A percentile compares a stretch with the other conserved stretches of the same genome.
These are phyloP conservation scores for Phoma herbarum DNA, from an alignment of 2,329 filamentous ascomycete species.

Conservation along the genomic window DNA sequence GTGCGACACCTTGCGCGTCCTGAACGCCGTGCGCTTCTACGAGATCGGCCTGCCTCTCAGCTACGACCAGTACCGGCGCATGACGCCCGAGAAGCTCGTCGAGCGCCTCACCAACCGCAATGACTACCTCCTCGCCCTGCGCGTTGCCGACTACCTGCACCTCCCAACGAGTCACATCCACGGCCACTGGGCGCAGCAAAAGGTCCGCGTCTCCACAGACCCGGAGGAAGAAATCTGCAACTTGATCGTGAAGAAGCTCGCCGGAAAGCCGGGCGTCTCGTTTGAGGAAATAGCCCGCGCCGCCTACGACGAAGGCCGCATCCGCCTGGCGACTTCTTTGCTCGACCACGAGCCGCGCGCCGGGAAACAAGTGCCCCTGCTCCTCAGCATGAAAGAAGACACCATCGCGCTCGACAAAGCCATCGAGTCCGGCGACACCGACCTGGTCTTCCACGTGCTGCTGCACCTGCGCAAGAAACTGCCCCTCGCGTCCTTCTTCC, in stretches of 20 bases:
- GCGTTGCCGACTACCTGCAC: constrained; percentile 85
- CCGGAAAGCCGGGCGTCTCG: constrained; percentile 89
- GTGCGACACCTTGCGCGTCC: constrained; percentile 89
- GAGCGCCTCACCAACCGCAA: constrained; percentile 85
- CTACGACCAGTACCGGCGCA: constrained; percentile 90
- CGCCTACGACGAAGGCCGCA: constrained; percentile 91
- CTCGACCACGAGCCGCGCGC: constrained; percentile 93
- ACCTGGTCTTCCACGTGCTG: constrained; percentile 89
- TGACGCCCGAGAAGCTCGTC: constrained; percentile 90
- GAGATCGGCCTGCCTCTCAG: constrained; percentile 89
- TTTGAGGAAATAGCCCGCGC: constrained; percentile 94
- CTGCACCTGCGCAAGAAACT: constrained; percentile 89
- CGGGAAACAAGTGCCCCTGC: constrained; percentile 92
- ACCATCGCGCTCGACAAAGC: constrained; percentile 95
- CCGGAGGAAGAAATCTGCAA: constrained; percentile 89
- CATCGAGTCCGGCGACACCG: constrained; percentile 93
- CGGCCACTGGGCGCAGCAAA: constrained; percentile 95
- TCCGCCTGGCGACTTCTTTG: constrained; percentile 86
- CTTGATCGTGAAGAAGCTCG: constrained; percentile 84
- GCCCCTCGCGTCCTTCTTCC: constrained; percentile 90
- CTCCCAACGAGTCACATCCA: constrained; percentile 90
- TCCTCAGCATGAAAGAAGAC: constrained; percentile 95
- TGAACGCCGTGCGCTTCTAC: constrained; percentile 92
- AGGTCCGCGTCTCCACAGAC: constrained; percentile 83
- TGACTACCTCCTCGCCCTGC: constrained; percentile 89